phyloP scores from a whole-genome alignment of 106 monocot genomes.

The Apostasia ramifera region DNA sequence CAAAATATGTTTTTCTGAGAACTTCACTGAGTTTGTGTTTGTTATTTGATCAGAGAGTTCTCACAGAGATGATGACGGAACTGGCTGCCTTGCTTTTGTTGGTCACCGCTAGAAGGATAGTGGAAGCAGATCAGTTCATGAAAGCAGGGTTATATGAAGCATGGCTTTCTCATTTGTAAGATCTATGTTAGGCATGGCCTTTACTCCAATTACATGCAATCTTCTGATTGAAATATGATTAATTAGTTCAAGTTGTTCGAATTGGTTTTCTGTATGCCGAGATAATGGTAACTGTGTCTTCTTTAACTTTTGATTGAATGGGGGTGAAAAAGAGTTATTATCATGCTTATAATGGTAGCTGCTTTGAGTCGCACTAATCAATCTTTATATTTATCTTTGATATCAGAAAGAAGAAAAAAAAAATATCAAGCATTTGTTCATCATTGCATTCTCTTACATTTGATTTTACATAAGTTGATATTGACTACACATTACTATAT shows the following conservation, averaged over 20 bases:
- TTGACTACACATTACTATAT: too few relatives aligned
- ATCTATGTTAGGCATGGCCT: neutral
- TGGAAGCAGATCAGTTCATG: slow-evolving; percentile 98
- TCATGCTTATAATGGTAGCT: too few relatives aligned
- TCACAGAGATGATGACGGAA: slow-evolving; percentile 95
- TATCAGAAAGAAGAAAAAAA: slow-evolving; percentile 17
- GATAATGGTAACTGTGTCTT: slow-evolving; percentile 68
- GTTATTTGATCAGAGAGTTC: slow-evolving; percentile 59
- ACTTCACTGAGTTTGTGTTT: neutral
- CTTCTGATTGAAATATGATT: neutral
- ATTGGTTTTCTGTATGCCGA: slow-evolving; percentile 98
- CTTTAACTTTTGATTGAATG: neutral
- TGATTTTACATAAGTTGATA: too few relatives aligned
- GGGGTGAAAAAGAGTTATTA: too few relatives aligned
- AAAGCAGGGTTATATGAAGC: slow-evolving; percentile 90
- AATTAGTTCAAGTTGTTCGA: slow-evolving; percentile 54
- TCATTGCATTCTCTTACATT: too few relatives aligned
- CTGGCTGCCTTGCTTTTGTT: slow-evolving; percentile 89
- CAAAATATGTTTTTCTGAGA: neutral
- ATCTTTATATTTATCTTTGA: too few relatives aligned
- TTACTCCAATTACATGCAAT: neutral
- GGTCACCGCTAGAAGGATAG: slow-evolving; percentile 80
- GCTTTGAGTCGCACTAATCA: too few relatives aligned
- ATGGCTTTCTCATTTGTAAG: slow-evolving; percentile 95
- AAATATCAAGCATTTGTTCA: too few relatives aligned